Percentiles rank a stretch among this genome's conserved stretches.
Evolutionary conservation across 2,329 filamentous ascomycete genomes (phyloP).

Genomic region (Periconia sp.): DNA sequence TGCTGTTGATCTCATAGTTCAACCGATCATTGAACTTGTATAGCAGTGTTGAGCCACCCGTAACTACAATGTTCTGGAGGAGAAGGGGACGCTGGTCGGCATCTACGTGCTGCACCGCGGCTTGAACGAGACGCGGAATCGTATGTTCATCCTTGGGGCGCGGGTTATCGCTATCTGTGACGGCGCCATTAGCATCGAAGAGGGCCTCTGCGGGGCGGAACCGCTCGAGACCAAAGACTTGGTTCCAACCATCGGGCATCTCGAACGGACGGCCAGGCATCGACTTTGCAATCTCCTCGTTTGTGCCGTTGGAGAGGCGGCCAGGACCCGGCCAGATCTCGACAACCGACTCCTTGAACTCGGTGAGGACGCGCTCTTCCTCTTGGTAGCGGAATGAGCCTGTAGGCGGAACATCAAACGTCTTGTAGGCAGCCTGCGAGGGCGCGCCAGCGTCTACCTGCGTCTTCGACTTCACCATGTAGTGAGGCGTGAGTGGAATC

Average conservation of each 20-base stretch:
- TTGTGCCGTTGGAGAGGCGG: constrained; percentile 63
- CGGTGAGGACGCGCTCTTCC: constrained; percentile 90
- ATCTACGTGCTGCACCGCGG: constrained; percentile 79
- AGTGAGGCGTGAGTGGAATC: constrained; percentile 83
- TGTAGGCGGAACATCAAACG: constrained; percentile 66
- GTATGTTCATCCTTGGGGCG: constrained; percentile 74
- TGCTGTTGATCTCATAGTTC: constrained; percentile 78
- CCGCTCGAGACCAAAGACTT: constrained; percentile 88
- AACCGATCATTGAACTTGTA: constrained; percentile 92
- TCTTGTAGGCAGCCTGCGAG: constrained; percentile 75
- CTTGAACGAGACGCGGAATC: constrained; percentile 80
- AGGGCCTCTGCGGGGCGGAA: constrained; percentile 87
- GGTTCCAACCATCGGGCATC: constrained; percentile 96
- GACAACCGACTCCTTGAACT: constrained; percentile 98
- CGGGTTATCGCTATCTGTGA: constrained; percentile 58
- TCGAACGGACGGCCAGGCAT: constrained; percentile 89
- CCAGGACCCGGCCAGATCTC: constrained; percentile 89
- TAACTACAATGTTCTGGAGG: constrained; percentile 89
- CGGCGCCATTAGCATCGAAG: constrained; percentile 83
- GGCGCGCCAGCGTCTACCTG: constrained; percentile 85
- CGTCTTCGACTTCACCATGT: constrained; percentile 84
- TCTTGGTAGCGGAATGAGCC: constrained; percentile 81
- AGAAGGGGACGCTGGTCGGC: constrained; percentile 85
- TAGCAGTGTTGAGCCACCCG: constrained; percentile 83
- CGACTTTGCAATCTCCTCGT: constrained; percentile 75